A percentile compares a stretch with the other conserved stretches of the same genome.
Conservation (phyloP, 2,329 filamentous ascomycete genomes). For the Colletotrichum lindemuthianum region DNA sequence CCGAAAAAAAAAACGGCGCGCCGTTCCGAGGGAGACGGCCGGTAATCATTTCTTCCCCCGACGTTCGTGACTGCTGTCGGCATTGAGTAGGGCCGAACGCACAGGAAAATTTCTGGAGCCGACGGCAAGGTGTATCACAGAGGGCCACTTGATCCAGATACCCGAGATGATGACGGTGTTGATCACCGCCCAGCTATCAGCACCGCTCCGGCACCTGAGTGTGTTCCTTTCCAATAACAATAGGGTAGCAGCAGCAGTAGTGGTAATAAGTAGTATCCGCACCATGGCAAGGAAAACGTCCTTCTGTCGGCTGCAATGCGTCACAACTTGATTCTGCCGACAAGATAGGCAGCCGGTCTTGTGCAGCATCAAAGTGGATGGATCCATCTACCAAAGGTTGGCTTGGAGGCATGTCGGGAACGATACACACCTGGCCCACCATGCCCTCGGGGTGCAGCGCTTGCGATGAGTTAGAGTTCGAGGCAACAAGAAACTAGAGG, state of each 20-base stretch:
- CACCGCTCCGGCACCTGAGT: conserved; percentile 35
- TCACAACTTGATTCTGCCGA: conserved; percentile 29
- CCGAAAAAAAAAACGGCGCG: conserved; percentile 16
- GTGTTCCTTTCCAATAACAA: conserved; percentile 22
- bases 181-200: conserved; percentile 32
- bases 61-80: conserved; percentile 9
- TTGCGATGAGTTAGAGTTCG: conserved; percentile 23
- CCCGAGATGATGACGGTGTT: conserved; percentile 37
- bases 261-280: too few species aligned
- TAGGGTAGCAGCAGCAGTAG: conserved; percentile 11
- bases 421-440: conserved; percentile 16
- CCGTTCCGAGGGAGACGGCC: conserved; percentile 9
- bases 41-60: not conserved
- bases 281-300: conserved; percentile 27
- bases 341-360: conserved; percentile 20
- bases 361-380: conserved; percentile 31
- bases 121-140: conserved; percentile 23
- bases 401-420: conserved; percentile 15
- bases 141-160: conserved; percentile 37
- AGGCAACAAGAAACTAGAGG: conserved; percentile 19
- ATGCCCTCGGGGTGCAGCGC: conserved; percentile 29
- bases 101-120: conserved; percentile 28
- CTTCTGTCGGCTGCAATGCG: conserved; percentile 22
- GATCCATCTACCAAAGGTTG: conserved; percentile 25
- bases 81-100: conserved; percentile 32